phyloP scores from a whole-genome alignment of 768 basidiomycete genomes.

The Rhodotorula babjevae region DNA sequence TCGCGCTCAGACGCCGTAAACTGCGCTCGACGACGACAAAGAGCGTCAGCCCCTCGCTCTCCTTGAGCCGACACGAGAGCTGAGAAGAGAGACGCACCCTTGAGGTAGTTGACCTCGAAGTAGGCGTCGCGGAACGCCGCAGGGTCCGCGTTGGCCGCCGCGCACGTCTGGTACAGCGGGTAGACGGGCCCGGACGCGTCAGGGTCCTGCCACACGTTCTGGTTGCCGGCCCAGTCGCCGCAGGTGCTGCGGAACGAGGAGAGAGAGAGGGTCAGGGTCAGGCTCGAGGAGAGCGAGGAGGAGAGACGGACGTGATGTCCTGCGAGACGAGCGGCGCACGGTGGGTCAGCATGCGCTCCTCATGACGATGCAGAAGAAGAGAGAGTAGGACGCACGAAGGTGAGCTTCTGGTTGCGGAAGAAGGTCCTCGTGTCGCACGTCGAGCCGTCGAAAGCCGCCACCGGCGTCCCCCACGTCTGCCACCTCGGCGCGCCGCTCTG shows the following conservation, averaged over 20 bases:
- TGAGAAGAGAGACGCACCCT: constrained; percentile 6
- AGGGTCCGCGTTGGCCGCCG: constrained; percentile 54
- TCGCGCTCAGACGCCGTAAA: too few relatives aligned
- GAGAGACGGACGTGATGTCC: constrained; percentile 21
- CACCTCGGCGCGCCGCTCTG: constrained; percentile 47
- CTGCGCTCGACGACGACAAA: background rate
- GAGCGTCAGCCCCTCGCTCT: background rate
- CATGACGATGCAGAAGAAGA: too few relatives aligned
- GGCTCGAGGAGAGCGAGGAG: background rate
- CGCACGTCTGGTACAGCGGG: constrained; percentile 45
- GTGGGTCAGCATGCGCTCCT: background rate
- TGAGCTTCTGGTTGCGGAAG: constrained; percentile 42
- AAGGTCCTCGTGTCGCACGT: constrained; percentile 47
- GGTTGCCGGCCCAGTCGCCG: constrained; percentile 52
- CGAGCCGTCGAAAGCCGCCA: constrained; percentile 48
- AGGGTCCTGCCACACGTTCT: constrained; percentile 27
- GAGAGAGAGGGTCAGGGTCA: background rate
- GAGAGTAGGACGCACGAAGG: background rate
- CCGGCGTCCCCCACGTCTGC: constrained; percentile 50
- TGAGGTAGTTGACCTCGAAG: constrained; percentile 41
- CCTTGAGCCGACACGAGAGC: background rate
- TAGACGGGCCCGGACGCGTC: background rate
- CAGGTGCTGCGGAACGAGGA: constrained; percentile 41
- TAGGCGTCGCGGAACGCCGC: constrained; percentile 53
- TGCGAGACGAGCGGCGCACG: background rate